A percentile compares a stretch with the other conserved stretches of the same genome.
Conservation (phyloP, 495 filamentous ascomycete species). For the Tuber indicum region DNA sequence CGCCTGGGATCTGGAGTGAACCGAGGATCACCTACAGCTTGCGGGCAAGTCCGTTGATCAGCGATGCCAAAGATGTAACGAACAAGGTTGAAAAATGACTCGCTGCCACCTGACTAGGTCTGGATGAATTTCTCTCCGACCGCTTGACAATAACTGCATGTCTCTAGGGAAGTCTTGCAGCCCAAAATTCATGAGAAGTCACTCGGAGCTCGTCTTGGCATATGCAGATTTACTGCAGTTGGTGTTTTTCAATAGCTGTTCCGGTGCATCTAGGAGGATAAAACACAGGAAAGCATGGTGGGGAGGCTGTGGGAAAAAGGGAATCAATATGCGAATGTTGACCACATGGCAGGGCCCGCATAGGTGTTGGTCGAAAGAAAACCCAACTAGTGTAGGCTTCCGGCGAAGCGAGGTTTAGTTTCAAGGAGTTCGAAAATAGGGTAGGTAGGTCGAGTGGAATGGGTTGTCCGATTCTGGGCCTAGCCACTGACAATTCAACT, state of each 20-base stretch:
- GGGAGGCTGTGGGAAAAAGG: neutral
- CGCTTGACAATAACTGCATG: neutral
- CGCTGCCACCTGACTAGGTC: neutral
- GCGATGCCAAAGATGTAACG: neutral
- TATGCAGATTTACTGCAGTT: neutral
- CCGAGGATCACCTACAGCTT: neutral
- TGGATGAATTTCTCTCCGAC: neutral
- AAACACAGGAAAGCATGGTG: neutral
- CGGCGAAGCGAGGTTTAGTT: neutral
- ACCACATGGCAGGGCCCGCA: neutral
- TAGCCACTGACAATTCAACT: neutral
- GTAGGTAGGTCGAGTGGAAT: neutral
- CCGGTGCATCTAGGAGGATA: neutral
- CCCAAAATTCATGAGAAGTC: neutral
- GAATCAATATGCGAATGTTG: neutral
- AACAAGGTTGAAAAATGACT: neutral
- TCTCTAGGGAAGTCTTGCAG: neutral
- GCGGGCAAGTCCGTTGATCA: neutral
- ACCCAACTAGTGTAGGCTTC: neutral
- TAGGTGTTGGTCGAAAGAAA: neutral
- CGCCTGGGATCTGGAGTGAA: neutral
- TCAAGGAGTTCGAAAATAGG: neutral
- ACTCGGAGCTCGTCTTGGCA: neutral
- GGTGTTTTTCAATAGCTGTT: neutral
- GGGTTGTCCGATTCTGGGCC: neutral